Conservation (phyloP, 345 rosid species). For the Hirschfeldia incana region DNA sequence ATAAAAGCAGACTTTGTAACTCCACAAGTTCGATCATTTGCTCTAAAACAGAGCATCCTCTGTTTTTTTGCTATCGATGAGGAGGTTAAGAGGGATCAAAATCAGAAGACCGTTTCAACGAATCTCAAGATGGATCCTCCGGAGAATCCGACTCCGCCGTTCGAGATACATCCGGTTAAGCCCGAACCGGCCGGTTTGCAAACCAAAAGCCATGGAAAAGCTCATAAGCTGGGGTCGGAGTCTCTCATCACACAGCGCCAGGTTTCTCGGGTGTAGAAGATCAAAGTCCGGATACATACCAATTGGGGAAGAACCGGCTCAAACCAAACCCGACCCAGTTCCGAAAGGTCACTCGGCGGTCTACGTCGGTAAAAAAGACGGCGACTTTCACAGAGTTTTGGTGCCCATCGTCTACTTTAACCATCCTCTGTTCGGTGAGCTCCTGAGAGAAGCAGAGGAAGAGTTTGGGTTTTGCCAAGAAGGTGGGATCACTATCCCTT, state of each 20-base stretch:
- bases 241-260: conserved; percentile 53
- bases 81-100: conserved; percentile 51
- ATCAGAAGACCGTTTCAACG: conserved; percentile 53
- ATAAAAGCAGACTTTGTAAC: conserved; percentile 12
- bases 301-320: conserved; percentile 36
- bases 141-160: conserved; percentile 16
- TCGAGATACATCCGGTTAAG: conserved; percentile 31
- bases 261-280: conserved; percentile 41
- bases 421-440: conserved; percentile 88
- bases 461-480: conserved; percentile 82
- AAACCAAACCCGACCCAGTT: conserved; percentile 40
- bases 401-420: conserved; percentile 88
- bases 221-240: conserved; percentile 68
- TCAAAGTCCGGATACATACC: conserved; percentile 51
- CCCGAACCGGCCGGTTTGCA: conserved; percentile 19
- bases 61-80: conserved; percentile 16
- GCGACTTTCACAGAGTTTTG: conserved; percentile 71
- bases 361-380: conserved; percentile 78
- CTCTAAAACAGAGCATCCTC: conserved; percentile 7
- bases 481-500: conserved; percentile 91
- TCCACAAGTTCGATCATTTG: not conserved
- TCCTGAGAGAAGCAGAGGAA: conserved; percentile 76
- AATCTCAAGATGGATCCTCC: conserved; percentile 56
- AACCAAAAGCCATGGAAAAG: conserved; percentile 47
- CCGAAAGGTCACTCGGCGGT: conserved; percentile 88